Evolutionary conservation across 139 green algal genomes (phyloP), one percentile per base, ranked within the genome.

Genomic region (Picochlorum sp.): DNA sequence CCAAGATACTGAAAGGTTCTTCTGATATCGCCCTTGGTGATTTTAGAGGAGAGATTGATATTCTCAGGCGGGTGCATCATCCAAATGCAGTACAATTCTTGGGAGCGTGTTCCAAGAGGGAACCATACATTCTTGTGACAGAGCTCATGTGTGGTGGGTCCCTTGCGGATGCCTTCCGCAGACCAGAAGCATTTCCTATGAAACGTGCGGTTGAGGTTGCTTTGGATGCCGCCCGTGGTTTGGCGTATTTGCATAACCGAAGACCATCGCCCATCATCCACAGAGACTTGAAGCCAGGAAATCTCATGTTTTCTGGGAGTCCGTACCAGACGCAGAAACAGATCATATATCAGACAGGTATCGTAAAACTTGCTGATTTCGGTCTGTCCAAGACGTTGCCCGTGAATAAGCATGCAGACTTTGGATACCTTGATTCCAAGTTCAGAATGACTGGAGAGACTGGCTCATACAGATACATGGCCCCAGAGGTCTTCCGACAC

Each of bases 401-500:
- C 26, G 68, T 82, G 49, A 81, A 86, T 67, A 81, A 84, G 69
- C 73, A 83, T 60, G 74, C 67, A 1, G 60, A 69, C 45, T 85
- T 96, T 30, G 73, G 73, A n/a, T 69, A 72, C 23, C 63, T 83
- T 15, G 75, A 84, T 24, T 66, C 45, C 18, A 81, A 79, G 66
- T 91, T 88, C 72, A 83, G 86, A 78, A 72, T 92, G 58, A 94
- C 88, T 26, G 88, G 88, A 2, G 88, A 95, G 72, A 94, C 87
- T 20, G 73, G 67, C 10, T 75, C 67, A 28, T 87, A 87, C 63
- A 70, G 81, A 21, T 85, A 81, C 64, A 83, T 83, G 76, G 77
- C 79, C 0, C 79, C 77, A n/a, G 79, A 85, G 67, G 77, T 86
- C 16, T 86, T 82, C 70, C 62, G 76, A n/a, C 78, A 87, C 69